These are phyloP conservation scores for Dipodascopsis tothii DNA, from an alignment of 805 yeast genomes.

Conservation along the genomic window DNA sequence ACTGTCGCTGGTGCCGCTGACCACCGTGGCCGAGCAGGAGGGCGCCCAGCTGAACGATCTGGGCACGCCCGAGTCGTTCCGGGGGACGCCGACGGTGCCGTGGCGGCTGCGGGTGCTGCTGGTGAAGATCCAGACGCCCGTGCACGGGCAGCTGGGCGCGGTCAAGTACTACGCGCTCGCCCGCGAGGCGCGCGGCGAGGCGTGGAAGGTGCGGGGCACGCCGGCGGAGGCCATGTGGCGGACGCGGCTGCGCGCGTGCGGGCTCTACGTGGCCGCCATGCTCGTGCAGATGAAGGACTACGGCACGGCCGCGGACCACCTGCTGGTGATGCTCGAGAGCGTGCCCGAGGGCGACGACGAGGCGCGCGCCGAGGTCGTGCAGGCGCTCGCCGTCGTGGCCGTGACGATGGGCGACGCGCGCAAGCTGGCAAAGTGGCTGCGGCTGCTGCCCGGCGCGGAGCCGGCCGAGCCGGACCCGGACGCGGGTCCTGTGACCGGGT, in stretches of 20 bases:
- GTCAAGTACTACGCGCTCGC: constrained; percentile 31
- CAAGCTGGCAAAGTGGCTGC: background rate
- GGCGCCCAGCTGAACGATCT: constrained; percentile 27
- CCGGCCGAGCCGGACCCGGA: background rate
- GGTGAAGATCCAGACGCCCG: constrained; percentile 29
- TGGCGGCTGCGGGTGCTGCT: constrained; percentile 32
- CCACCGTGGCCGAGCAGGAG: constrained; percentile 31
- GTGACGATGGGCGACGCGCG: background rate
- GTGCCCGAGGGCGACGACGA: background rate
- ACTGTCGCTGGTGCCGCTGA: constrained; percentile 6
- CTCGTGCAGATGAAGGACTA: constrained; percentile 31
- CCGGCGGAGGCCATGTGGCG: constrained; percentile 1
- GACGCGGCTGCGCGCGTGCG: constrained; percentile 15
- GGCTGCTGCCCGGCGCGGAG: background rate
- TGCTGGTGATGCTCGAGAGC: constrained; percentile 11
- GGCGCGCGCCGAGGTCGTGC: background rate
- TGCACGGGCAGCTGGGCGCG: constrained; percentile 32
- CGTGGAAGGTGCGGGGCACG: constrained; percentile 6
- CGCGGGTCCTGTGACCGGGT: background rate
- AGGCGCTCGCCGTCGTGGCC: background rate
- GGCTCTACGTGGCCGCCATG: constrained; percentile 30
- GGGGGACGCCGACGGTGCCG: constrained; percentile 26
- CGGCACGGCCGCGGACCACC: constrained; percentile 30
- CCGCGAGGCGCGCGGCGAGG: constrained; percentile 30
- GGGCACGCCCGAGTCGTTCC: constrained; percentile 21